Conservation (phyloP, 208 protist genomes). For the Wallacemonas sp. region DNA sequence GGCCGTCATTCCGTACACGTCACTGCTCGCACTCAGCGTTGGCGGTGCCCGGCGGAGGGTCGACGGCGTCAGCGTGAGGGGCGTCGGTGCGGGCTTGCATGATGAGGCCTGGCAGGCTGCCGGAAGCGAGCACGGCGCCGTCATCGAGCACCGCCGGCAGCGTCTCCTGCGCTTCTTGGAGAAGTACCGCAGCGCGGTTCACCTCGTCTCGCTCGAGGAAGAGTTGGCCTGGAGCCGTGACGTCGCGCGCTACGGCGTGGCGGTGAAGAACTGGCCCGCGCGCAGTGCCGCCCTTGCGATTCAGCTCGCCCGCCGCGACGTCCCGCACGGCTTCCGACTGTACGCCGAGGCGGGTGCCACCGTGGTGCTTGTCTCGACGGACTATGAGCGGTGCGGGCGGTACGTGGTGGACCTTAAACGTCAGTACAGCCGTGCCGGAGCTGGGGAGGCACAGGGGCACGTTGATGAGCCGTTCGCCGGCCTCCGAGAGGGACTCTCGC, state of each 20-base stretch:
- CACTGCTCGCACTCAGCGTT: conserved; percentile 53
- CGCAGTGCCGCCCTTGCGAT: conserved; percentile 62
- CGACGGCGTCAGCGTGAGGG: conserved; percentile 35
- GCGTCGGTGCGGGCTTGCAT: conserved; percentile 23
- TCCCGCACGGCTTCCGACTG: conserved; percentile 13
- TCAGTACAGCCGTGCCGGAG: conserved; percentile 6
- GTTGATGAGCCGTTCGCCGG: conserved; percentile 3
- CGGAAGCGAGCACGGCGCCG: conserved; percentile 33
- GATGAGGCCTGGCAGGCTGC: conserved; percentile 41
- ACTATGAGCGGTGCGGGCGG: conserved; percentile 55
- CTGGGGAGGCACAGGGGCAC: not conserved
- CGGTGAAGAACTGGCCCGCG: conserved; percentile 45
- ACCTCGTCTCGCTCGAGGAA: conserved; percentile 77
- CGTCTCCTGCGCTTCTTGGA: conserved; percentile 56
- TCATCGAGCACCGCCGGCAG: conserved; percentile 48
- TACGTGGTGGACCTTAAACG: conserved; percentile 66
- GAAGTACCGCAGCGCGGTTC: conserved; percentile 59
- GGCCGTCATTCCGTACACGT: conserved; percentile 75
- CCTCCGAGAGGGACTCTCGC: conserved; percentile 40
- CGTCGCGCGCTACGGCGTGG: conserved; percentile 69
- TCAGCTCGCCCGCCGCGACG: conserved; percentile 53
- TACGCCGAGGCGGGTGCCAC: conserved; percentile 8
- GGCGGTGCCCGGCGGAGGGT: conserved; percentile 36
- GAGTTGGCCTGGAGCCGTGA: conserved; percentile 72
- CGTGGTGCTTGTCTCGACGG: conserved; percentile 39